Evolutionary conservation across 176 grass and related monocot species (phyloP), one percentile per base, ranked within the genome.

Genomic region (Juncus inflexus): DNA sequence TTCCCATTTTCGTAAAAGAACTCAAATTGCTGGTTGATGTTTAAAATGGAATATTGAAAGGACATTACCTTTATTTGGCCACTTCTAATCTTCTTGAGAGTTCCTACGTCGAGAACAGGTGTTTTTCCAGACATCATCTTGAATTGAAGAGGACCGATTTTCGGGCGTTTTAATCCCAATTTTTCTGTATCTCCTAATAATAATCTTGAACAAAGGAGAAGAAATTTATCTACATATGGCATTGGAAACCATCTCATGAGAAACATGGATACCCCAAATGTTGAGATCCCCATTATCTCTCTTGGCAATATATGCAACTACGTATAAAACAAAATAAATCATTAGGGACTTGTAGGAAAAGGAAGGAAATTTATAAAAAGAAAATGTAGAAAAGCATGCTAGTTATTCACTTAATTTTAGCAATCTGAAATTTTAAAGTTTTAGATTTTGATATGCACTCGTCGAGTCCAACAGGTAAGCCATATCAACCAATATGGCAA

Each of bases 281-380:
- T 90, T 58, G 91, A 96, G 15, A 90, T 74, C 60, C 91, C 91
- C 52, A 96, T 15, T 61, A 90, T 90, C 63, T 86, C 87, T 54
- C 91, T 78, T 2, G 91, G 91, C 66, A 96, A 61, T 35, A 96
- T 86, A 66, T 96, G 91, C 64, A 90, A 58, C 91, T 96, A 74
- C 52, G 68, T 66, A 63, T 45, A 60, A 78, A 14, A 63, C 16
- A 53, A 58, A 12, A 54, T 12, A 47, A 4, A 55, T 28, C 19
- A 28, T 28, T 28, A 28, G 19, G 19, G 19, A 28, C 19, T 28
- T 28, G 19, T 28, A 28, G 19, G 49, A 64, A 58, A 43, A 47
- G 5, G 42, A 38, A 13, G 7, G 2, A 36, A 35, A 40, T 47
- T 36, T 42, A 42, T 9, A 16, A 36, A 4, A 62, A 12, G 54